Conservation (phyloP, 257 asterid species). For the Mitragyna speciosa region DNA sequence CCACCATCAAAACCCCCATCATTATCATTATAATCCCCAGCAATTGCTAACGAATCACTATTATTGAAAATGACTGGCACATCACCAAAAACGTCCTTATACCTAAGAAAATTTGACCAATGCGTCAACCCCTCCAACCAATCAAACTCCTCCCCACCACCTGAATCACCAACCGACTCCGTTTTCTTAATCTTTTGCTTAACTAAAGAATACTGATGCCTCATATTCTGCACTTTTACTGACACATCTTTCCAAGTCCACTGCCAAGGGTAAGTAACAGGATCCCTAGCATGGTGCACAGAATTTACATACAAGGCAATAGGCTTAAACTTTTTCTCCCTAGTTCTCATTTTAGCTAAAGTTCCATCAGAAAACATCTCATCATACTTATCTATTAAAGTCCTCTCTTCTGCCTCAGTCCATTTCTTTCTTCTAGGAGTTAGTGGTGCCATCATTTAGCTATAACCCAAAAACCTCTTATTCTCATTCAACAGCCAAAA, state of each 20-base stretch:
- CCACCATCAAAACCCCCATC: slow-evolving; percentile 68
- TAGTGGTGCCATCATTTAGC: slow-evolving; percentile 64
- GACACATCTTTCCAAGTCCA: slow-evolving; percentile 99
- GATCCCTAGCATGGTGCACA: slow-evolving; percentile 65
- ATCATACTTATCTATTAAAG: slow-evolving; percentile 80
- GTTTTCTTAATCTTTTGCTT: slow-evolving; percentile 91
- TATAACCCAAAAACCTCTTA: not conserved
- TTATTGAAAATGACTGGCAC: slow-evolving; percentile 48
- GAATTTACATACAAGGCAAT: slow-evolving; percentile 81
- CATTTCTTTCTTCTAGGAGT: slow-evolving; percentile 90
- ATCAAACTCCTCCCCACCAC: slow-evolving; percentile 75
- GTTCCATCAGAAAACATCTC: slow-evolving; percentile 77
- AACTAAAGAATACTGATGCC: slow-evolving; percentile 94
- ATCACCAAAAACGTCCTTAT: slow-evolving; percentile 90
- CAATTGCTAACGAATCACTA: slow-evolving; percentile 39
- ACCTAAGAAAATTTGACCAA: slow-evolving; percentile 90
- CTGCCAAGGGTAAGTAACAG: slow-evolving; percentile 77
- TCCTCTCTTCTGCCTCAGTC: slow-evolving; percentile 98
- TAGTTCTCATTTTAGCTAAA: slow-evolving; percentile 81
- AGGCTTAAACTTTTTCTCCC: slow-evolving; percentile 89
- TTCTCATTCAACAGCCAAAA: slow-evolving; percentile 8
- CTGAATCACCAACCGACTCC: slow-evolving; percentile 51
- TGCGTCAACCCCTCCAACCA: slow-evolving; percentile 88
- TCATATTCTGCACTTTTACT: slow-evolving; percentile 94
- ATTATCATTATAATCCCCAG: slow-evolving; percentile 62